A percentile compares a stretch with the other conserved stretches of the same genome.
Evolutionary conservation across 2,329 filamentous ascomycete genomes (phyloP).

Genomic region (Colletotrichum destructivum): DNA sequence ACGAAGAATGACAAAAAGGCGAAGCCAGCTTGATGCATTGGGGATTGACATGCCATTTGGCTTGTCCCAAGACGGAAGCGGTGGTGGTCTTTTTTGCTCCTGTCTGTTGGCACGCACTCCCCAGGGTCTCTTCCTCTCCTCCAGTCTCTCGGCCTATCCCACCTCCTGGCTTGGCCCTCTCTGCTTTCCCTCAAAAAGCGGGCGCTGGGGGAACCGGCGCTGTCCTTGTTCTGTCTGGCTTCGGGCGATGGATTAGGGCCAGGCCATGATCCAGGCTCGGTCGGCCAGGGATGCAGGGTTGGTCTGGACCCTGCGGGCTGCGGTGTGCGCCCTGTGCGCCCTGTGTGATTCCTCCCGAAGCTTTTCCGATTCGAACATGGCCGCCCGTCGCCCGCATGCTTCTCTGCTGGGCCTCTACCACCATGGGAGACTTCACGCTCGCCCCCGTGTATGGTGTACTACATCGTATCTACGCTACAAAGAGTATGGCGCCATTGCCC

Average conservation of each 20-base stretch:
- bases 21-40: slow-evolving; percentile 4
- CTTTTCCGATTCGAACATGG: slow-evolving; percentile 31
- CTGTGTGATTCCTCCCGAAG: background rate
- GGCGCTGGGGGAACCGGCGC: slow-evolving; percentile 2
- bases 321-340: slow-evolving; percentile 34
- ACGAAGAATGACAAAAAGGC: background rate
- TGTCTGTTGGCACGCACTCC: background rate
- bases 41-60: slow-evolving; percentile 1
- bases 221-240: slow-evolving; percentile 11
- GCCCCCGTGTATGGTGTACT: background rate
- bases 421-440: background rate
- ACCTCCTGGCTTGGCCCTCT: background rate
- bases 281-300: slow-evolving; percentile 34
- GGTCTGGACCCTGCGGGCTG: slow-evolving; percentile 33
- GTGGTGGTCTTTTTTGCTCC: slow-evolving; percentile 2
- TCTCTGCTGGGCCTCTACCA: background rate
- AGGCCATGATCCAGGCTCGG: slow-evolving; percentile 30
- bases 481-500: background rate
- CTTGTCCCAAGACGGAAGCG: slow-evolving; percentile 8
- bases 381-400: slow-evolving; percentile 5
- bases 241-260: slow-evolving; percentile 21
- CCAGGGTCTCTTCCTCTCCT: background rate
- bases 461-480: background rate
- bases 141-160: background rate
- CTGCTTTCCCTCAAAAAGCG: slow-evolving; percentile 19